Percentiles rank a stretch among this genome's conserved stretches.
phyloP scores from a whole-genome alignment of 345 rosid species.

The Odontarrhena argentea region DNA sequence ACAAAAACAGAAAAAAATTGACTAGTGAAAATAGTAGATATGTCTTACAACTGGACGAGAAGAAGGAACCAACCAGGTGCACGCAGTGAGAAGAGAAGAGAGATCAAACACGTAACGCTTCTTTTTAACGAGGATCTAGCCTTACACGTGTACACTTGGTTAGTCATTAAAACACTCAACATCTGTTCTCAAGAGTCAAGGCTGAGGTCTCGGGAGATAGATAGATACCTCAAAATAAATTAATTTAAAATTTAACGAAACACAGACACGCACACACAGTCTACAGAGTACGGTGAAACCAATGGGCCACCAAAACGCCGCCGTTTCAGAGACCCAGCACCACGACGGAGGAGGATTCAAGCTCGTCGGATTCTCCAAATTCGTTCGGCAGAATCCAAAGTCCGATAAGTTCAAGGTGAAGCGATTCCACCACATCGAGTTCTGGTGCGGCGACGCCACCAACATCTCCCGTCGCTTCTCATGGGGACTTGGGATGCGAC shows the following conservation, averaged over 20 bases:
- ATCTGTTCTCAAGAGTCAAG: constrained; percentile 2
- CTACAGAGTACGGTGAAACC: constrained; percentile 22
- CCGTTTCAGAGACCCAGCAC: constrained; percentile 17
- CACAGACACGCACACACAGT: background rate
- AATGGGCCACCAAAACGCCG: constrained; percentile 30
- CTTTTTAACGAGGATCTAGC: background rate
- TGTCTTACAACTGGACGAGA: constrained; percentile 23
- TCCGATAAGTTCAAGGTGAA: constrained; percentile 73
- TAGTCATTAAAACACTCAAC: constrained; percentile 11
- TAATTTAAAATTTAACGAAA: background rate
- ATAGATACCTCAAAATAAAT: background rate
- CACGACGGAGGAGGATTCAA: constrained; percentile 40
- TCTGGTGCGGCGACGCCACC: constrained; percentile 91
- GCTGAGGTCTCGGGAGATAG: too few species aligned
- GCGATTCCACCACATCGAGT: constrained; percentile 86
- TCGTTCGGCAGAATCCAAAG: constrained; percentile 65
- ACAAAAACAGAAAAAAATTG: background rate
- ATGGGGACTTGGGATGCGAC: constrained; percentile 89
- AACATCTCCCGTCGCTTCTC: constrained; percentile 82
- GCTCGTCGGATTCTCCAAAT: constrained; percentile 72
- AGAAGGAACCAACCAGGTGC: constrained; percentile 18
- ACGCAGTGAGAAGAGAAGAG: background rate
- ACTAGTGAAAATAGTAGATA: background rate
- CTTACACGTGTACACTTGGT: constrained; percentile 28
- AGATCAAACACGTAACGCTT: constrained; percentile 30